phyloP scores from a whole-genome alignment of 2,329 filamentous ascomycete genomes.

The Botrytis pseudocinerea region DNA sequence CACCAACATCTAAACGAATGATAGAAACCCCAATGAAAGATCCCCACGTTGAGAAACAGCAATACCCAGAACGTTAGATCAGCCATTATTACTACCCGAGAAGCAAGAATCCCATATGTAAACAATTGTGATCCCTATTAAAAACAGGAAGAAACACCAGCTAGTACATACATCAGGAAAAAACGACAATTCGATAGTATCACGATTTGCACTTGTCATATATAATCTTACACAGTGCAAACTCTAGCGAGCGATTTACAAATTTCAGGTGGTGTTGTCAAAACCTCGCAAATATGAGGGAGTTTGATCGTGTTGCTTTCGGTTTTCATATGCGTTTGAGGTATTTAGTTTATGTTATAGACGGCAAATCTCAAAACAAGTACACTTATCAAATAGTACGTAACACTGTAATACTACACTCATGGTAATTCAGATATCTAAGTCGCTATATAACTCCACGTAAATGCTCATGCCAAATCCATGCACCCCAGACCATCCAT shows the following conservation, averaged over 20 bases:
- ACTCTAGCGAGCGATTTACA: too few species aligned
- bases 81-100: too few species aligned
- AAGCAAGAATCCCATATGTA: too few species aligned
- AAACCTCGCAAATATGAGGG: too few species aligned
- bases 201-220: too few species aligned
- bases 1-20: too few species aligned
- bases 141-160: neutral
- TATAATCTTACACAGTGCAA: too few species aligned
- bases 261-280: too few species aligned
- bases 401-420: neutral
- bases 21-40: too few species aligned
- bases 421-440: neutral
- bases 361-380: neutral
- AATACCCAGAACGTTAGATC: too few species aligned
- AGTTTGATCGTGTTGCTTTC: too few species aligned
- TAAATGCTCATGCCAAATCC: neutral
- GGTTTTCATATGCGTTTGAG: too few species aligned
- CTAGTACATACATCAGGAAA: neutral
- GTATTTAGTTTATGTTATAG: neutral
- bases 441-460: neutral
- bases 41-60: fast-evolving
- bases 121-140: neutral
- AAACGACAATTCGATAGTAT: neutral
- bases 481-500: neutral
- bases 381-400: neutral